Percentiles rank a stretch among this genome's conserved stretches.
phyloP scores from a whole-genome alignment of 768 basidiomycete genomes.

The Krasilnikovozyma curviuscula region DNA sequence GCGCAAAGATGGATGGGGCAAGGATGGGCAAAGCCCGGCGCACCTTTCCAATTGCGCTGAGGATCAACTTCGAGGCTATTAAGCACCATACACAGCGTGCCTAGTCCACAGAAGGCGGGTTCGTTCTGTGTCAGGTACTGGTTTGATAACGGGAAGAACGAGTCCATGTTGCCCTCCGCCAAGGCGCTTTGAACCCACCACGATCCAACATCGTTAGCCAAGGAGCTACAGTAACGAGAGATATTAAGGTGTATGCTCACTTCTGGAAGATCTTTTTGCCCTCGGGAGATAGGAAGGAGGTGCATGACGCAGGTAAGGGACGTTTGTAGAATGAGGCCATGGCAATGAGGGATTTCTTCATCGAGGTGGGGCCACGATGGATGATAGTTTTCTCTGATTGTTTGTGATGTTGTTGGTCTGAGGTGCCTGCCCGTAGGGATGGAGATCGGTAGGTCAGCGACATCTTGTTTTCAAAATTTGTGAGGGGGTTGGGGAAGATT shows the following conservation, averaged over 20 bases:
- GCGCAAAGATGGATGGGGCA: neutral
- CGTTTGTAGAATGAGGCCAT: slow-evolving; percentile 17
- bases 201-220: too few relatives aligned
- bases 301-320: slow-evolving; percentile 12
- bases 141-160: slow-evolving; percentile 14
- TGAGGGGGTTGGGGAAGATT: too few relatives aligned
- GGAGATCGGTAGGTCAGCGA: too few relatives aligned
- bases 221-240: too few relatives aligned
- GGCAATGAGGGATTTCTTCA: too few relatives aligned
- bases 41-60: slow-evolving; percentile 2
- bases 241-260: too few relatives aligned
- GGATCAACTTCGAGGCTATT: slow-evolving; percentile 19
- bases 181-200: too few relatives aligned
- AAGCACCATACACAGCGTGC: slow-evolving; percentile 16
- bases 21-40: neutral
- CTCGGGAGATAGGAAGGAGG: slow-evolving; percentile 7
- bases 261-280: slow-evolving; percentile 12
- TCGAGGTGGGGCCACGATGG: too few relatives aligned
- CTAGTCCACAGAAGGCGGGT: slow-evolving; percentile 17
- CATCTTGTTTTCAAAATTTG: too few relatives aligned
- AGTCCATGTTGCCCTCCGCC: slow-evolving; percentile 11
- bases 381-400: too few relatives aligned
- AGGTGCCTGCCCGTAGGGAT: too few relatives aligned
- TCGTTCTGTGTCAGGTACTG: slow-evolving; percentile 15
- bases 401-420: too few relatives aligned